Evolutionary conservation across 2,329 filamentous ascomycete species (phyloP).

Genomic region (Phaeophleospora eucalypticola): DNA sequence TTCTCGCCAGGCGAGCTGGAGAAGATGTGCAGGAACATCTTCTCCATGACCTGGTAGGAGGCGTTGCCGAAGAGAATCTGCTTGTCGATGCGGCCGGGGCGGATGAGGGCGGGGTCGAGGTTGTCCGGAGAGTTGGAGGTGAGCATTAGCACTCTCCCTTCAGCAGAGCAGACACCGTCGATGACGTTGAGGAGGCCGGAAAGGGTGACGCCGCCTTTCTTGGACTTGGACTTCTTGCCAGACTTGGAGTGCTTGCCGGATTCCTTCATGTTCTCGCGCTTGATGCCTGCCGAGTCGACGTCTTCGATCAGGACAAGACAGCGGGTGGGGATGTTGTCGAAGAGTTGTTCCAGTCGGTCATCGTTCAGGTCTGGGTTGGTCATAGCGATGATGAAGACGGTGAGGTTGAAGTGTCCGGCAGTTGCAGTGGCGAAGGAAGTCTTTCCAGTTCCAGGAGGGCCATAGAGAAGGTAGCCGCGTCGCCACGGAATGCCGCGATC

Average conservation of each 20-base stretch:
- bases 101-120: constrained; percentile 68
- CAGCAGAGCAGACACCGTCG: constrained; percentile 71
- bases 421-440: constrained; percentile 93
- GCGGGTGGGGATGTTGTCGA: constrained; percentile 96
- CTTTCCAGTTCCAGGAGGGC: constrained; percentile 94
- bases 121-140: constrained; percentile 70
- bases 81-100: constrained; percentile 66
- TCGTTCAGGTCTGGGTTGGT: constrained; percentile 94
- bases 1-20: not conserved
- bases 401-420: constrained; percentile 92
- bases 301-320: constrained; percentile 99
- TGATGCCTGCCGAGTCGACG: constrained; percentile 89
- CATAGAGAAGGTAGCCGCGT: constrained; percentile 86
- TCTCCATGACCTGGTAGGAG: constrained; percentile 33
- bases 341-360: constrained; percentile 91
- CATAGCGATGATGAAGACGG: constrained; percentile 93
- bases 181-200: constrained; percentile 77
- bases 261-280: constrained; percentile 61
- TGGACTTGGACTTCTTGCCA: not conserved
- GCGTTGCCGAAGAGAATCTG: constrained; percentile 57
- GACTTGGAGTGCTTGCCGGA: not conserved
- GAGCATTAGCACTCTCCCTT: constrained; percentile 74
- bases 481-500: constrained; percentile 79
- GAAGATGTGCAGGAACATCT: constrained; percentile 38
- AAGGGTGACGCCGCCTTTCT: constrained; percentile 57